Evolutionary conservation across 2,329 filamentous ascomycete species (phyloP), one percentile per base, ranked within the genome.

Genomic region (Dendrostoma leiphaemia): DNA sequence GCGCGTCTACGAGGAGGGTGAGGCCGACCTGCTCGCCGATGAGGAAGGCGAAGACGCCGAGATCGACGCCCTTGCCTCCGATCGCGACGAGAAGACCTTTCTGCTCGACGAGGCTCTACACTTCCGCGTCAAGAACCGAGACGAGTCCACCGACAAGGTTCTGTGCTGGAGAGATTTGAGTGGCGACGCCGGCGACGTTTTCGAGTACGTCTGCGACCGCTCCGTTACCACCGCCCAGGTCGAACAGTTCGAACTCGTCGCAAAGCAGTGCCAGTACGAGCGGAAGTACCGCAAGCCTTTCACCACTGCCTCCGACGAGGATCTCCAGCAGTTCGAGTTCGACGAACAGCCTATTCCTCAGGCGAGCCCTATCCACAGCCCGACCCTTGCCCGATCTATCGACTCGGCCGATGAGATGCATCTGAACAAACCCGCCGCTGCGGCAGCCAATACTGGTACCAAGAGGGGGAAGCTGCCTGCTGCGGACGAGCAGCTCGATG

Each of bases 31-130:
- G 21, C 75, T 96, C 38, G 91, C 88, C 41, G 93, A 96, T 63
- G 93, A 96, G 68, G 90, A 92, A 64, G 90, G 85, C 49, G 90
- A 93, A 59, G 89, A 96, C 74, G 86, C 82, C 45, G 88, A 84
- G 54, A 81, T 84, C 41, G 90, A 93, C 66, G 84, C 83, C n/a
- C 78, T 94, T 51, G 80, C 80, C 26, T 77, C 79, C 23, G 92
- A 97, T 65, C 90, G 91, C 64, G 95, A 99, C 86, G 94, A 99
- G 74, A 97, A 96, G 77, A 93, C 88, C 0, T 99, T 97, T 68
- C 74, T 97, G 45, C 85, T 99, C n/a, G 93, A 97, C 81, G 88
- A 97, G 70, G 84, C 85, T 51, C 79, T 99, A 34, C 90, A 90
- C 67, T 91, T 99, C 65, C 87, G 93, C 54, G 88, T 90, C 40